Conservation (phyloP, 306 rosid species). For the Cucumis hystrix region DNA sequence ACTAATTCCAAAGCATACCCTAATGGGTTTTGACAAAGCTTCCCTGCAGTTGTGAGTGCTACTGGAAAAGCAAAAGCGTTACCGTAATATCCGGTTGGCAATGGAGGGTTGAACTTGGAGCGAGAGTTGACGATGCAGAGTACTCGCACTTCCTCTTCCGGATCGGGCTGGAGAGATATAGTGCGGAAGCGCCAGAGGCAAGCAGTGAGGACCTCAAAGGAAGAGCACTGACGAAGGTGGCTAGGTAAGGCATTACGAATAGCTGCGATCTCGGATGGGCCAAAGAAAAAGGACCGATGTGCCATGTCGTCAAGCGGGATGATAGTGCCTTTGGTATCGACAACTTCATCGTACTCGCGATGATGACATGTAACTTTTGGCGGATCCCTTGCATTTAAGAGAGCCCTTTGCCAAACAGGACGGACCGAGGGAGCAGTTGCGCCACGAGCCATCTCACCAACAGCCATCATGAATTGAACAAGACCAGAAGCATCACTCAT, state of each 20-base stretch:
- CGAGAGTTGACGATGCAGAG: constrained; percentile 3
- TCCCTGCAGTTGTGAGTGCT: constrained; percentile 32
- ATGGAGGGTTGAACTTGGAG: constrained; percentile 21
- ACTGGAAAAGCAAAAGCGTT: constrained; percentile 29
- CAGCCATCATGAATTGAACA: constrained; percentile 1
- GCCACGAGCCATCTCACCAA: constrained; percentile 16
- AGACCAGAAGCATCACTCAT: constrained; percentile 10
- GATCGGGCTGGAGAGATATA: constrained; percentile 4
- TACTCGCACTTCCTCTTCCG: constrained; percentile 3
- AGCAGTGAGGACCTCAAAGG: constrained; percentile 19
- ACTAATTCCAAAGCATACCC: constrained; percentile 43
- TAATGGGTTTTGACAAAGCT: constrained; percentile 24
- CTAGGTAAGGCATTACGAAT: constrained; percentile 8
- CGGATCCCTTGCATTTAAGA: constrained; percentile 15
- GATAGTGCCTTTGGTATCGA: not conserved
- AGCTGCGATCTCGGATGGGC: not conserved
- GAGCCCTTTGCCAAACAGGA: constrained; percentile 21
- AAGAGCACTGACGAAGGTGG: constrained; percentile 3
- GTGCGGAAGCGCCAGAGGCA: constrained; percentile 20
- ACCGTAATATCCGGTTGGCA: constrained; percentile 47
- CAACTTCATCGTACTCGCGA: constrained; percentile 10
- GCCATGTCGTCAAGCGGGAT: not conserved
- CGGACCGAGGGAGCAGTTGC: not conserved
- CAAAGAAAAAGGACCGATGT: constrained; percentile 11
- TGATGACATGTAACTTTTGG: constrained; percentile 8